Evolutionary conservation across 441 rosid genomes (phyloP).

Genomic region (Adansonia grandidieri): DNA sequence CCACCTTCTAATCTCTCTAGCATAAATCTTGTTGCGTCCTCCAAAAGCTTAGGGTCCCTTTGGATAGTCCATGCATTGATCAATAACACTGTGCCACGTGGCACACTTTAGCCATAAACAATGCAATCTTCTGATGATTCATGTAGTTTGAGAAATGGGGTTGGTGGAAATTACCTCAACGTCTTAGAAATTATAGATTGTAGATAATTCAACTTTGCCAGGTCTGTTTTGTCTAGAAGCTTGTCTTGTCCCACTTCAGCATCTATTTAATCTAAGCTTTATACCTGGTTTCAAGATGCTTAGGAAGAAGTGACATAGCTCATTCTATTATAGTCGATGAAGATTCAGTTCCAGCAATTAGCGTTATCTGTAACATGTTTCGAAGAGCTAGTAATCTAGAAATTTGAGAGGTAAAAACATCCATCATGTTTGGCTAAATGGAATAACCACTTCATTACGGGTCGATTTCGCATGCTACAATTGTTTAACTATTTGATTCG

Average conservation of each 20-base stretch:
- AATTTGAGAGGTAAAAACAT: too few relatives aligned
- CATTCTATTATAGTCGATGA: slow-evolving; percentile 10
- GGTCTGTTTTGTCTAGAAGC: slow-evolving; percentile 28
- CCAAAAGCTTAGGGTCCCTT: slow-evolving; percentile 34
- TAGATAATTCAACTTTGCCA: slow-evolving; percentile 34
- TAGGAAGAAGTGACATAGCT: slow-evolving; percentile 21
- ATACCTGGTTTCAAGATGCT: slow-evolving; percentile 4
- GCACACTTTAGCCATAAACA: slow-evolving; percentile 24
- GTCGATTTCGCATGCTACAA: too few relatives aligned
- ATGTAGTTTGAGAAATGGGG: slow-evolving; percentile 33
- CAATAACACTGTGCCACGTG: slow-evolving; percentile 27
- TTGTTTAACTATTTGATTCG: too few relatives aligned
- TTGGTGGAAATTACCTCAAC: slow-evolving; percentile 30
- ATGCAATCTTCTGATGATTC: slow-evolving; percentile 29
- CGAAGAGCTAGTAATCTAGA: too few relatives aligned
- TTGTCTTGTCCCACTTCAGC: slow-evolving; percentile 22
- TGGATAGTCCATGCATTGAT: slow-evolving; percentile 31
- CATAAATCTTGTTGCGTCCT: slow-evolving; percentile 25
- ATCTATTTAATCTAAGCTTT: slow-evolving; percentile 16
- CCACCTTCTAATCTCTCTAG: slow-evolving; percentile 39
- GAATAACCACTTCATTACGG: too few relatives aligned
- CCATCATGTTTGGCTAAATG: too few relatives aligned
- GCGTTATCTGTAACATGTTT: not conserved
- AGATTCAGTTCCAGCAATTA: slow-evolving; percentile 23
- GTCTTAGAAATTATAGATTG: slow-evolving; percentile 19